A percentile compares a stretch with the other conserved stretches of the same genome.
phyloP scores from a whole-genome alignment of 768 basidiomycete species.

The Pleurotus salmoneostramineus region DNA sequence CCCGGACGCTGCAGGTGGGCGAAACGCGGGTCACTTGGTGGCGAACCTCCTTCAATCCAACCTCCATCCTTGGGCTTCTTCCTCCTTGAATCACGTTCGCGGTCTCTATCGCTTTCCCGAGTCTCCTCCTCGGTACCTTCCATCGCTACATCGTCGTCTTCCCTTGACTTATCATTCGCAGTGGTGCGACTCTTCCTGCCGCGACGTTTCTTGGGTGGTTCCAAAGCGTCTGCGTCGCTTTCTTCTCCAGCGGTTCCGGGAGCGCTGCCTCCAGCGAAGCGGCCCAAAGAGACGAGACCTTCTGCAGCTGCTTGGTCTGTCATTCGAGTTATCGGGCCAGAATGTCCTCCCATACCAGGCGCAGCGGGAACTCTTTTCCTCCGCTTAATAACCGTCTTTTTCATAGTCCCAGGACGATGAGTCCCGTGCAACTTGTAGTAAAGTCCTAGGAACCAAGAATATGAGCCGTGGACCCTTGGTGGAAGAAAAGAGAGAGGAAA shows the following conservation, averaged over 20 bases:
- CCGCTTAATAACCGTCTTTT: conserved; percentile 98
- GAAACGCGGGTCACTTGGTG: conserved; percentile 2
- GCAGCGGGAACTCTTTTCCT: conserved; percentile 97
- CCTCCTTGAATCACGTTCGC: conserved; percentile 5
- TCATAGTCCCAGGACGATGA: conserved; percentile 97
- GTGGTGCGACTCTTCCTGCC: conserved; percentile 31
- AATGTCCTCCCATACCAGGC: conserved; percentile 33
- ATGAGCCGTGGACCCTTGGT: conserved; percentile 9
- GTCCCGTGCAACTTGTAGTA: conserved; percentile 99
- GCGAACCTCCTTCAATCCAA: conserved; percentile 6
- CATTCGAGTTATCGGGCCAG: conserved; percentile 35
- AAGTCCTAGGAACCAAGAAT: conserved; percentile 54
- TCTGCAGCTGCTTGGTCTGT: conserved; percentile 89
- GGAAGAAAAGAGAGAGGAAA: conserved; percentile 7
- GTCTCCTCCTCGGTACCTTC: conserved; percentile 31
- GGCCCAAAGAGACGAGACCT: conserved; percentile 80
- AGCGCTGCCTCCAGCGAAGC: conserved; percentile 34
- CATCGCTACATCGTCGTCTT: conserved; percentile 48
- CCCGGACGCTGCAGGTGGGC: conserved; percentile 10
- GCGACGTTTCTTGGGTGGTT: conserved; percentile 59
- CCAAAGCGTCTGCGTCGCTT: conserved; percentile 36
- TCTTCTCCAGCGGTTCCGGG: conserved; percentile 28
- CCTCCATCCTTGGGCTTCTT: conserved; percentile 4
- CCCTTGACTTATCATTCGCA: conserved; percentile 11
- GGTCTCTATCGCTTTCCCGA: conserved; percentile 17